These are phyloP conservation scores for Lyophyllum atratum DNA, from an alignment of 768 basidiomycete genomes.

Conservation along the genomic window DNA sequence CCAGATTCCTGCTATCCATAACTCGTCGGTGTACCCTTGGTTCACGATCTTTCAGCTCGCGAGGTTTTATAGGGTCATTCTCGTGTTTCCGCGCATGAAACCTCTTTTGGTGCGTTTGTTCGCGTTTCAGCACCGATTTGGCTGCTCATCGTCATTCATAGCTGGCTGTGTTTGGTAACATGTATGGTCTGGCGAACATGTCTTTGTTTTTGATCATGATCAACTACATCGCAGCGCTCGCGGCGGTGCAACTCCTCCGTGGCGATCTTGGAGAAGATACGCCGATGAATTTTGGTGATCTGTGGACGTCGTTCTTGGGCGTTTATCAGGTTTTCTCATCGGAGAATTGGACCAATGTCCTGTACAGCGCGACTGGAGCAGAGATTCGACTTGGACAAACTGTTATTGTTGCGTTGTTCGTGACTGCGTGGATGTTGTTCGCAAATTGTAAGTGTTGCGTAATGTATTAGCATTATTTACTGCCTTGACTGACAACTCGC, in stretches of 20 bases:
- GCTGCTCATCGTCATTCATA: constrained; percentile 27
- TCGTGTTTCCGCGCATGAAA: constrained; percentile 89
- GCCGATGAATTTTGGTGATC: constrained; percentile 75
- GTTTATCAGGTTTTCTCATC: constrained; percentile 91
- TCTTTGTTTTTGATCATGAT: constrained; percentile 84
- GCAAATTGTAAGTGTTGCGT: constrained; percentile 72
- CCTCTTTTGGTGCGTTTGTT: constrained; percentile 68
- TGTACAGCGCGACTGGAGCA: constrained; percentile 62
- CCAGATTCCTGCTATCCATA: constrained; percentile 77
- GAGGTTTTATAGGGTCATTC: constrained; percentile 90
- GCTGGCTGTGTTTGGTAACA: constrained; percentile 89
- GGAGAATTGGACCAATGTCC: constrained; percentile 88
- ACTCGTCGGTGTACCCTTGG: constrained; percentile 78
- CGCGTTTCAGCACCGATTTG: background rate
- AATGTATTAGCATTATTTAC: background rate
- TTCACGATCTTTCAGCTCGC: constrained; percentile 84
- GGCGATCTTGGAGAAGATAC: constrained; percentile 65
- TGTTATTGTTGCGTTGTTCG: constrained; percentile 68
- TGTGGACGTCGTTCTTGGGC: constrained; percentile 84
- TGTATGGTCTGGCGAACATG: constrained; percentile 92
- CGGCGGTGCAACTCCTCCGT: constrained; percentile 82
- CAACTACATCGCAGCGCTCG: constrained; percentile 83
- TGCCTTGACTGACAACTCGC: background rate
- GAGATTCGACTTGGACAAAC: constrained; percentile 71
- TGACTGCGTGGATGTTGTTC: constrained; percentile 86